Evolutionary conservation across 768 basidiomycete genomes (phyloP).

Genomic region (Leccinum arenicola): DNA sequence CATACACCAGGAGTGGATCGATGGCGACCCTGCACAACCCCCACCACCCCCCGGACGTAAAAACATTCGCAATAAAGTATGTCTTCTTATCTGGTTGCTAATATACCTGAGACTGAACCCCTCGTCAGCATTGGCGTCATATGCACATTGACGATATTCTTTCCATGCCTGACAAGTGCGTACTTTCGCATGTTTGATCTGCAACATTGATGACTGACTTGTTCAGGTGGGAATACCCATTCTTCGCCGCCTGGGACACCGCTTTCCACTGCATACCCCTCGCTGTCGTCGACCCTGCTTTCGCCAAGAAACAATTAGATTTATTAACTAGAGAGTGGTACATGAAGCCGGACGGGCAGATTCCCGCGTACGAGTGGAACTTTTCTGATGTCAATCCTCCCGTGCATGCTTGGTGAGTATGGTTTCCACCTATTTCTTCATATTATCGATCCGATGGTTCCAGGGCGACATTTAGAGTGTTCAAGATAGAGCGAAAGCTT

Average conservation of each 20-base stretch:
- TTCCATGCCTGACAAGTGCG: conserved; percentile 98
- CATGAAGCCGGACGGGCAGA: conserved; percentile 98
- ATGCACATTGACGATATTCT: conserved; percentile 93
- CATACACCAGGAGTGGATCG: conserved; percentile 94
- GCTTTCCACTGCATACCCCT: conserved; percentile 99
- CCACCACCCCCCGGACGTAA: conserved; percentile 90
- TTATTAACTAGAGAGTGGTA: conserved; percentile 98
- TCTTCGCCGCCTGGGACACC: conserved; percentile 97
- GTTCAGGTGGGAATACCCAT: conserved; percentile 93
- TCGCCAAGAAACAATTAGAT: conserved; percentile 97
- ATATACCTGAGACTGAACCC: neutral
- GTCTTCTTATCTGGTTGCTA: conserved; percentile 18
- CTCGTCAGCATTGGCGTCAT: conserved; percentile 85
- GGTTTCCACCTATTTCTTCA: neutral
- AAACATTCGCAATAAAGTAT: conserved; percentile 75
- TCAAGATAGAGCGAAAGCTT: conserved; percentile 98
- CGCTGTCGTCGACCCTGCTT: conserved; percentile 90
- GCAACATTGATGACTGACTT: conserved; percentile 6
- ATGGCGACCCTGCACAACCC: conserved; percentile 94
- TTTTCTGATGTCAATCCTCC: conserved; percentile 98
- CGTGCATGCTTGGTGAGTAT: conserved; percentile 87
- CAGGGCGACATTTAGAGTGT: conserved; percentile 96
- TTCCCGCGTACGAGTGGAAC: conserved; percentile 99
- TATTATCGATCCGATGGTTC: neutral
- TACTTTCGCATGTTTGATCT: conserved; percentile 1